A percentile compares a stretch with the other conserved stretches of the same genome.
phyloP scores from a whole-genome alignment of 352 stramenopile species.

The Phytophthora boehmeriae region DNA sequence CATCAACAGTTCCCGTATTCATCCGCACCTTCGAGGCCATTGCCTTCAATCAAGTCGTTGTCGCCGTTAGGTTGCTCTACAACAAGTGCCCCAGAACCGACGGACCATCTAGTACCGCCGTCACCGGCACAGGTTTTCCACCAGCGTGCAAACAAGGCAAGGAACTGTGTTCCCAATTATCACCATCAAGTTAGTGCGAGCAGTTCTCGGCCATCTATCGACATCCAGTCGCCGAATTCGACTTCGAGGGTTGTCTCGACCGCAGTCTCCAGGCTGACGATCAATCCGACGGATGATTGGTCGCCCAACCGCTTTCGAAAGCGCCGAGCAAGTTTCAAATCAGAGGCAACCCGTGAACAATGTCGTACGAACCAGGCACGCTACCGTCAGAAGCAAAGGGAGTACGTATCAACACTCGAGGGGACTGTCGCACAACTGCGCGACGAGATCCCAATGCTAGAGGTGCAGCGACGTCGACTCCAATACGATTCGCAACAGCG shows the following conservation, averaged over 20 bases:
- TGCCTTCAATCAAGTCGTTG: conserved; percentile 25
- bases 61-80: conserved; percentile 13
- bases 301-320: conserved; percentile 34
- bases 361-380: conserved; percentile 62
- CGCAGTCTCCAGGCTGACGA: conserved; percentile 24
- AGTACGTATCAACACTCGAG: conserved; percentile 38
- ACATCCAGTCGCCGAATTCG: conserved; percentile 10
- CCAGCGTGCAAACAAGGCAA: not conserved
- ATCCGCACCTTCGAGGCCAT: conserved; percentile 1
- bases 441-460: conserved; percentile 42
- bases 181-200: not conserved
- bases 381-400: conserved; percentile 59
- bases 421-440: conserved; percentile 37
- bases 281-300: not conserved
- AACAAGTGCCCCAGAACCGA: conserved; percentile 15
- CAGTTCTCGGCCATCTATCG: not conserved
- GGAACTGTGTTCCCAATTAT: conserved; percentile 3
- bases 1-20: conserved; percentile 13
- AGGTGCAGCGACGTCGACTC: conserved; percentile 31
- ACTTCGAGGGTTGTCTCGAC: conserved; percentile 18
- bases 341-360: conserved; percentile 50
- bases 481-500: conserved; percentile 30
- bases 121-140: conserved; percentile 14
- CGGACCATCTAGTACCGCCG: conserved; percentile 13
- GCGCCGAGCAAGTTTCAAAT: conserved; percentile 40